Evolutionary conservation across 805 yeast genomes (phyloP).

Genomic region (Kuraishia piskuri): DNA sequence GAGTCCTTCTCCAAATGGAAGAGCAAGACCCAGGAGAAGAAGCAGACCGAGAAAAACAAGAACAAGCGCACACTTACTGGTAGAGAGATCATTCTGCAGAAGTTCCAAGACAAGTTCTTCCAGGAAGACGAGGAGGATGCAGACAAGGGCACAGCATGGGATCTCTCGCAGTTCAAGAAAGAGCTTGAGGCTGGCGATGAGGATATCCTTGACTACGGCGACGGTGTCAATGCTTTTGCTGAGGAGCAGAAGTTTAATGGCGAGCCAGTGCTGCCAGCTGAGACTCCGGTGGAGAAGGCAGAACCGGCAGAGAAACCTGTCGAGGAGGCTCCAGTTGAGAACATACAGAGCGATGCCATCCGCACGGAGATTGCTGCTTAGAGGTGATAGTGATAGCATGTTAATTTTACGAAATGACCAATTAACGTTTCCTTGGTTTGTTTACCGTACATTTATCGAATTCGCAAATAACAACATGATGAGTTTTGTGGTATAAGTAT

Average conservation of each 20-base stretch:
- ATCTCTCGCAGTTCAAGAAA: slow-evolving; percentile 48
- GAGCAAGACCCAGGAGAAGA: slow-evolving; percentile 51
- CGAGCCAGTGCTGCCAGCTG: neutral
- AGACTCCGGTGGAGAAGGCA: neutral
- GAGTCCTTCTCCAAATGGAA: slow-evolving; percentile 84
- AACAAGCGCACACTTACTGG: slow-evolving; percentile 50
- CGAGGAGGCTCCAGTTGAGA: neutral
- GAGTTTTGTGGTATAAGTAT: neutral
- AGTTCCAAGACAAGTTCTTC: slow-evolving; percentile 47
- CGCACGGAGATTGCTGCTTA: neutral
- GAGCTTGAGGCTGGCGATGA: slow-evolving; percentile 42
- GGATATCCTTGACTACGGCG: slow-evolving; percentile 65
- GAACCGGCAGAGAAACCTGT: neutral
- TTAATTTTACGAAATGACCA: neutral
- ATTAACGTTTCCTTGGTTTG: neutral
- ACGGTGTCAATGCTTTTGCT: slow-evolving; percentile 38
- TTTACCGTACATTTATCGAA: neutral
- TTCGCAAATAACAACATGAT: neutral
- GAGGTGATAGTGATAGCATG: neutral
- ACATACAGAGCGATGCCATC: neutral
- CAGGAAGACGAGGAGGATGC: slow-evolving; percentile 40
- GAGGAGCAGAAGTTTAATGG: slow-evolving; percentile 13
- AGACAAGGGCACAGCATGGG: slow-evolving; percentile 43
- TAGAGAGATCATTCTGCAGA: slow-evolving; percentile 56
- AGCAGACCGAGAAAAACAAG: slow-evolving; percentile 26